Conservation (phyloP, 345 rosid species). For the Lumnitzera littorea region DNA sequence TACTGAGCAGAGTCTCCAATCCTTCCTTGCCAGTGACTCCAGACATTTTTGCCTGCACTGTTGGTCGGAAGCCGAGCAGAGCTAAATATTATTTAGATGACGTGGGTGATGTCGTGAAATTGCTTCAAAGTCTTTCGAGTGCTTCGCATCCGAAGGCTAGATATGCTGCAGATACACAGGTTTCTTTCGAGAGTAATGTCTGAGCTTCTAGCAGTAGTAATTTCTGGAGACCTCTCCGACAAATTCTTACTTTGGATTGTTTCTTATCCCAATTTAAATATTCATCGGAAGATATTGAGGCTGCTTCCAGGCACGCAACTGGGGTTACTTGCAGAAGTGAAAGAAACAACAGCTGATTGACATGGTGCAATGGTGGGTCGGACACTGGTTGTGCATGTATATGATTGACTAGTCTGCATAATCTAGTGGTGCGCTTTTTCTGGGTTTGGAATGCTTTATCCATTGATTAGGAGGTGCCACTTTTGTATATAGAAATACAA, state of each 20-base stretch:
- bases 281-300: too few species aligned
- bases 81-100: constrained; percentile 81
- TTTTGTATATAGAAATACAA: constrained; percentile 20
- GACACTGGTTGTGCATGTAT: too few species aligned
- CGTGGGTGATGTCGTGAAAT: constrained; percentile 47
- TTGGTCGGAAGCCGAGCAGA: constrained; percentile 85
- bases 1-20: constrained; percentile 38
- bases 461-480: constrained; percentile 12
- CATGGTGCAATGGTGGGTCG: too few species aligned
- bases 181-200: constrained; percentile 54
- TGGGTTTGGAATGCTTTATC: constrained; percentile 9
- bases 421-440: constrained; percentile 4
- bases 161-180: constrained; percentile 17
- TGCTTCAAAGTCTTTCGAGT: constrained; percentile 61
- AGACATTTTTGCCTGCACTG: constrained; percentile 83
- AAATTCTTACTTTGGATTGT: background rate
- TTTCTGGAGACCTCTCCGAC: background rate
- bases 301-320: too few species aligned
- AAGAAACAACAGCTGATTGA: too few species aligned
- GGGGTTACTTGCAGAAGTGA: too few species aligned
- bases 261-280: too few species aligned
- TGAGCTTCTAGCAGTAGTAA: constrained; percentile 20
- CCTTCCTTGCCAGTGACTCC: constrained; percentile 50
- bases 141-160: constrained; percentile 46
- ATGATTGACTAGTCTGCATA: constrained; percentile 2